Evolutionary conservation across 495 filamentous ascomycete genomes (phyloP).

Genomic region (Apiosordaria backusii): DNA sequence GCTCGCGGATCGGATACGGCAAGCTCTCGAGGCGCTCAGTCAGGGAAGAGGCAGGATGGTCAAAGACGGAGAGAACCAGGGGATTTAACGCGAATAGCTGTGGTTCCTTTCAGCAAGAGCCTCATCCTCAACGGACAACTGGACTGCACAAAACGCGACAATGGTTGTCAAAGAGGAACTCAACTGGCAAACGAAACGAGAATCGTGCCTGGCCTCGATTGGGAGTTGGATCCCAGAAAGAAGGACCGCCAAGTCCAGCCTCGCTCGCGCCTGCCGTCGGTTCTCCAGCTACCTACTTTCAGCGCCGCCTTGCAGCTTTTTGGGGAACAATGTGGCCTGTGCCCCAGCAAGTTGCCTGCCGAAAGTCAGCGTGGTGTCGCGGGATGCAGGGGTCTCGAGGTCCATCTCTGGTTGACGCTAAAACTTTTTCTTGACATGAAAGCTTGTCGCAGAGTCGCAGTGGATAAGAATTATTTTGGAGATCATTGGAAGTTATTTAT

Average conservation of each 20-base stretch:
- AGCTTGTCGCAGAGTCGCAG: constrained; percentile 1
- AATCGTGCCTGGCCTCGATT: constrained; percentile 5
- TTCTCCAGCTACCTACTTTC: neutral
- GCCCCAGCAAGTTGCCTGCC: neutral
- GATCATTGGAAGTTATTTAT: neutral
- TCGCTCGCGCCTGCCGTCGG: neutral
- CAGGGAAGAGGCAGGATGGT: neutral
- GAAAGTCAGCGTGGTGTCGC: neutral
- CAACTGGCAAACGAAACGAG: neutral
- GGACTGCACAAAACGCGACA: neutral
- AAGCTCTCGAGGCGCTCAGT: neutral
- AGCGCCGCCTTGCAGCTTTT: neutral
- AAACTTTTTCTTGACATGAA: constrained; percentile 3
- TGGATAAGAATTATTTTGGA: neutral
- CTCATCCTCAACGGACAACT: neutral
- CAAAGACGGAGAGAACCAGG: neutral
- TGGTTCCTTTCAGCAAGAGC: neutral
- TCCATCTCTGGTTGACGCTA: constrained; percentile 5
- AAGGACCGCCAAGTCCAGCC: neutral
- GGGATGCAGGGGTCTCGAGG: constrained; percentile 3
- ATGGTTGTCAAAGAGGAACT: neutral
- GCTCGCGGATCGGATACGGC: neutral
- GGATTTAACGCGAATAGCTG: neutral
- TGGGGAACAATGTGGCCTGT: neutral
- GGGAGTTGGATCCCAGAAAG: neutral